phyloP scores from a whole-genome alignment of 805 yeast genomes.

The Monosporozyma unispora region DNA sequence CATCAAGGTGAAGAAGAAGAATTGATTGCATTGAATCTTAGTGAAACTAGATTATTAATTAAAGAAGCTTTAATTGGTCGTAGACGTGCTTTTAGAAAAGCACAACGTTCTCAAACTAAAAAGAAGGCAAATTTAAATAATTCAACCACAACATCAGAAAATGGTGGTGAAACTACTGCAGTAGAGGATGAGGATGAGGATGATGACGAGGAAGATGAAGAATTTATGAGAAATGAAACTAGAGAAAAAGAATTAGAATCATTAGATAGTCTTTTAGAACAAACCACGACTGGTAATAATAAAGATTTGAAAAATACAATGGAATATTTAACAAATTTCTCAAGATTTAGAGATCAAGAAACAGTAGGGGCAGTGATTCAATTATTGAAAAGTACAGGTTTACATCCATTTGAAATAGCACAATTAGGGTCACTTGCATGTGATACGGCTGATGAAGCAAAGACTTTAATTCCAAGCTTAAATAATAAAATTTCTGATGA shows the following conservation, averaged over 20 bases:
- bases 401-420: slow-evolving; percentile 94
- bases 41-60: slow-evolving; percentile 83
- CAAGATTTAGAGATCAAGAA: slow-evolving; percentile 85
- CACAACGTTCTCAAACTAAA: slow-evolving; percentile 10
- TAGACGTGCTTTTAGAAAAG: slow-evolving; percentile 42
- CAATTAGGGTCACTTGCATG: slow-evolving; percentile 83
- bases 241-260: slow-evolving; percentile 35
- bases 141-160: slow-evolving; percentile 12
- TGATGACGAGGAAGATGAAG: slow-evolving; percentile 23
- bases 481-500: slow-evolving; percentile 73
- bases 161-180: slow-evolving; percentile 9
- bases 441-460: slow-evolving; percentile 96
- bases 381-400: slow-evolving; percentile 57
- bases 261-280: slow-evolving; percentile 26
- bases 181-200: slow-evolving; percentile 15
- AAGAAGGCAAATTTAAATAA: slow-evolving; percentile 15
- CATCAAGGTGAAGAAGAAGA: slow-evolving; percentile 73
- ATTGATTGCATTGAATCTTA: slow-evolving; percentile 74
- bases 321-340: slow-evolving; percentile 74
- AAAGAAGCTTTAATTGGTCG: slow-evolving; percentile 83
- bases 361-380: slow-evolving; percentile 92
- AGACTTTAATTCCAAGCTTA: slow-evolving; percentile 84
- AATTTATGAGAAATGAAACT: slow-evolving; percentile 39
- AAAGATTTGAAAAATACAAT: slow-evolving; percentile 88
- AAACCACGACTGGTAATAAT: slow-evolving; percentile 56